Evolutionary conservation across 2,329 filamentous ascomycete genomes (phyloP).

Genomic region (Parascedosporium putredinis): DNA sequence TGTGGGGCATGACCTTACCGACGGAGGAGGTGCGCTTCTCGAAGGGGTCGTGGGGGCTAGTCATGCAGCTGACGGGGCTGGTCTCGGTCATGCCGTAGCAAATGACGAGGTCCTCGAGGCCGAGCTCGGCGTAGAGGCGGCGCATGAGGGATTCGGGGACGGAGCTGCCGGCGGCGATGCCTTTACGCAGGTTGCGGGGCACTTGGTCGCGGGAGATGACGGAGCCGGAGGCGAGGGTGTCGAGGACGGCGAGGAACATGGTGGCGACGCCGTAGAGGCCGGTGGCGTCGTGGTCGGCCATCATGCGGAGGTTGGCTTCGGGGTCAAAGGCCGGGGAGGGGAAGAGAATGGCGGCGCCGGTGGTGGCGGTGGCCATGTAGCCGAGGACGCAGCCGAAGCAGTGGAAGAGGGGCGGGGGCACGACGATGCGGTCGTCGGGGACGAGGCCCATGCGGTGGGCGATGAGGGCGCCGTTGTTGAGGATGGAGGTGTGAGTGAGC

Average conservation of each 20-base stretch:
- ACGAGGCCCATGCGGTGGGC: constrained; percentile 75
- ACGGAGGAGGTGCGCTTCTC: constrained; percentile 65
- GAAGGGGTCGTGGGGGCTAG: constrained; percentile 62
- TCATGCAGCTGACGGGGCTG: constrained; percentile 70
- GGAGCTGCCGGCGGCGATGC: constrained; percentile 81
- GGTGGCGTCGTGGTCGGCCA: constrained; percentile 41
- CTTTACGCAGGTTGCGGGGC: constrained; percentile 55
- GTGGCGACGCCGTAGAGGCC: constrained; percentile 82
- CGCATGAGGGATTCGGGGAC: constrained; percentile 76
- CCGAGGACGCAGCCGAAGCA: constrained; percentile 89
- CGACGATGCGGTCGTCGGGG: constrained; percentile 64
- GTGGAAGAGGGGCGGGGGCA: constrained; percentile 76
- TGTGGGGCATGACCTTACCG: constrained; percentile 75
- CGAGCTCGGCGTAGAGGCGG: constrained; percentile 61
- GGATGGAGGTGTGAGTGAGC: constrained; percentile 71
- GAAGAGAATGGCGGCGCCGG: constrained; percentile 70
- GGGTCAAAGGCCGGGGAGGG: constrained; percentile 83
- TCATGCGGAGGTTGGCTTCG: constrained; percentile 52
- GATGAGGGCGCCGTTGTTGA: constrained; percentile 86
- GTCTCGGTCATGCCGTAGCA: constrained; percentile 98
- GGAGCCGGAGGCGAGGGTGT: constrained; percentile 48
- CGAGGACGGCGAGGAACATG: constrained; percentile 85
- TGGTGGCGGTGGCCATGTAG: constrained; percentile 89
- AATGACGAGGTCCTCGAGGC: constrained; percentile 74
- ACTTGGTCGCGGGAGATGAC: constrained; percentile 16